A percentile compares a stretch with the other conserved stretches of the same genome.
Conservation (phyloP, 1,284 basidiomycete genomes). For the Apiotrichum veenhuisii region DNA sequence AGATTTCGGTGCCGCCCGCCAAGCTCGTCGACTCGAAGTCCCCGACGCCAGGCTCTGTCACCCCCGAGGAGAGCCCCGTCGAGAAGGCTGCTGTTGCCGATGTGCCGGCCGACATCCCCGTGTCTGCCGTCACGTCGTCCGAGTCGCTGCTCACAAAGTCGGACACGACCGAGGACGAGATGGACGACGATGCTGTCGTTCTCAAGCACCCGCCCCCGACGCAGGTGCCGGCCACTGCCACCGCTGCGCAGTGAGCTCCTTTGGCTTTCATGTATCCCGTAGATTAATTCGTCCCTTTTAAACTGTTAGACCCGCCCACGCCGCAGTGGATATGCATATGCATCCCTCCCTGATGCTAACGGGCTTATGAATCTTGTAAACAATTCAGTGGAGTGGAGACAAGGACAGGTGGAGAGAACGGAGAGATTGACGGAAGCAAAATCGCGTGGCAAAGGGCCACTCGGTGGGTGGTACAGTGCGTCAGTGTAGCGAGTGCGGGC, state of each 20-base stretch:
- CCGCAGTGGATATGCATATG: not conserved
- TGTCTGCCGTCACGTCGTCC: not conserved
- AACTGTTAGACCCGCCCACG: not conserved
- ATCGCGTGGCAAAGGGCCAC: no score
- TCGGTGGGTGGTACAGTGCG: no score
- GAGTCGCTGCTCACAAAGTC: slow-evolving; percentile 8
- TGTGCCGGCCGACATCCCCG: not conserved
- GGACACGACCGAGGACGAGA: slow-evolving; percentile 47
- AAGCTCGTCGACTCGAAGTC: not conserved
- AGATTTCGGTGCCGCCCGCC: slow-evolving; percentile 36
- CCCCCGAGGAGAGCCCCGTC: not conserved
- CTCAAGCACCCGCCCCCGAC: slow-evolving; percentile 33
- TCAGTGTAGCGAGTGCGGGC: not conserved
- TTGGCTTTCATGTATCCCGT: not conserved
- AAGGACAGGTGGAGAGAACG: not conserved
- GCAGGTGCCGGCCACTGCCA: not conserved
- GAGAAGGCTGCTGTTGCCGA: not conserved
- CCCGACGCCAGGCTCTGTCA: slow-evolving; percentile 10
- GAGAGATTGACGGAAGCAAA: not conserved
- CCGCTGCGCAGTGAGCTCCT: not conserved
- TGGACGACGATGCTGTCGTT: slow-evolving; percentile 48
- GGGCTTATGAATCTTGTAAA: not conserved
- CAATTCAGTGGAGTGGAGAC: not conserved
- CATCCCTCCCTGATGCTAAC: no score
- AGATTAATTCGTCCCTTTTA: not conserved